Evolutionary conservation across 2,329 filamentous ascomycete species (phyloP).

Genomic region (Penicillium nordicum): DNA sequence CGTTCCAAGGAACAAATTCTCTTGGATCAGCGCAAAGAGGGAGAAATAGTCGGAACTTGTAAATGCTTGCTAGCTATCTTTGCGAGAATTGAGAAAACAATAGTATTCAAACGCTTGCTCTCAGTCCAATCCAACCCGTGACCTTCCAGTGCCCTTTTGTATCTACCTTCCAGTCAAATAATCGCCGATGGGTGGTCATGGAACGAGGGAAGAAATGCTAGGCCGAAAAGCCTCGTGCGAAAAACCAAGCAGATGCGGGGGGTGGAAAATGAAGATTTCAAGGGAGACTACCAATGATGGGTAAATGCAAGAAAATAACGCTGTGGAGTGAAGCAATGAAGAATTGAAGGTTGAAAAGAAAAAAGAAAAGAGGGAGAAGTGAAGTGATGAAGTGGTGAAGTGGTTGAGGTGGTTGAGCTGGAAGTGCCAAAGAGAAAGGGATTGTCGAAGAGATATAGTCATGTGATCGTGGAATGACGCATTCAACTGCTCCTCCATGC

Average conservation of each 20-base stretch:
- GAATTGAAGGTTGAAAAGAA: background rate
- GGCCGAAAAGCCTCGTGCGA: background rate
- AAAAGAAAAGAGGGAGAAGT: background rate
- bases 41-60: constrained; percentile 41
- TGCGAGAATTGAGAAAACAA: constrained; percentile 38
- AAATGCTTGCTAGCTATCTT: constrained; percentile 48
- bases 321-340: background rate
- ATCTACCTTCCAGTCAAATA: constrained; percentile 24
- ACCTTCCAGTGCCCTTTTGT: constrained; percentile 22
- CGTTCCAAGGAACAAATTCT: constrained; percentile 23
- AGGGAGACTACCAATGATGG: background rate
- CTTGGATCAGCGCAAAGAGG: constrained; percentile 33
- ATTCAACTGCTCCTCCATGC: background rate
- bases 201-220: background rate
- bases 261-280: background rate
- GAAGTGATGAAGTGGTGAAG: background rate
- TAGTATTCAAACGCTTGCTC: constrained; percentile 31
- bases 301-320: constrained; percentile 4
- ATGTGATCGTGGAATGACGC: constrained; percentile 18
- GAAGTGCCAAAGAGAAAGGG: constrained; percentile 9
- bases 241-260: background rate
- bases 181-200: constrained; percentile 1
- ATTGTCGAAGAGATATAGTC: constrained; percentile 6
- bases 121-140: constrained; percentile 29
- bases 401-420: background rate